A percentile compares a stretch with the other conserved stretches of the same genome.
These are phyloP conservation scores for Yamadazyma atlantica DNA, from an alignment of 1,139 yeast species.

Conservation along the genomic window DNA sequence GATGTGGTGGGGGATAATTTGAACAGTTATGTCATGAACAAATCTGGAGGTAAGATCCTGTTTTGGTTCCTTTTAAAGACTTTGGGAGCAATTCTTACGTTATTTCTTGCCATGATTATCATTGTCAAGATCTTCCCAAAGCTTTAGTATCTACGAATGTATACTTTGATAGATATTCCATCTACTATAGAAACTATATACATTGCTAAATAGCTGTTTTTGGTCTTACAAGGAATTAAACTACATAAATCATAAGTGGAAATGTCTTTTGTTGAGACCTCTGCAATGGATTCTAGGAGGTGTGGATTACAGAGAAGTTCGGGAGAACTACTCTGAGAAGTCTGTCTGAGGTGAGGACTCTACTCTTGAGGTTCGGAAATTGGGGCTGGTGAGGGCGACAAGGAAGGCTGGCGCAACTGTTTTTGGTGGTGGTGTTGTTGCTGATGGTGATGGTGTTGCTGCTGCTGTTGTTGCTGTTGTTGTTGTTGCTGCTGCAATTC, in stretches of 20 bases:
- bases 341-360: not conserved
- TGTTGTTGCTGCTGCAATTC: constrained; percentile 12
- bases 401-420: not conserved
- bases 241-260: constrained; percentile 2
- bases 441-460: not conserved
- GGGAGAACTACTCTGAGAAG: not conserved
- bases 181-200: no score
- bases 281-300: no score
- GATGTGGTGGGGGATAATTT: constrained; percentile 39
- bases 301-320: no score
- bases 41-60: constrained; percentile 39
- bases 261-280: no score
- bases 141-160: constrained; percentile 13
- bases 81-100: constrained; percentile 21
- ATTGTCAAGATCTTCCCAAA: constrained; percentile 29
- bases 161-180: not conserved
- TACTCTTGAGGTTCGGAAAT: not conserved
- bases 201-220: not conserved
- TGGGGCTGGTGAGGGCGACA: constrained; percentile 1
- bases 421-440: constrained; percentile 5
- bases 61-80: constrained; percentile 36
- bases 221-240: constrained; percentile 1
- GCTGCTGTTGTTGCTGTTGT: constrained; percentile 1
- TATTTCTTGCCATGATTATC: constrained; percentile 29
- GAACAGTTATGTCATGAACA: constrained; percentile 35